Base-by-base conservation (phyloP, 208 protist genomes). In the Trypanosoma conorhini region DNA sequence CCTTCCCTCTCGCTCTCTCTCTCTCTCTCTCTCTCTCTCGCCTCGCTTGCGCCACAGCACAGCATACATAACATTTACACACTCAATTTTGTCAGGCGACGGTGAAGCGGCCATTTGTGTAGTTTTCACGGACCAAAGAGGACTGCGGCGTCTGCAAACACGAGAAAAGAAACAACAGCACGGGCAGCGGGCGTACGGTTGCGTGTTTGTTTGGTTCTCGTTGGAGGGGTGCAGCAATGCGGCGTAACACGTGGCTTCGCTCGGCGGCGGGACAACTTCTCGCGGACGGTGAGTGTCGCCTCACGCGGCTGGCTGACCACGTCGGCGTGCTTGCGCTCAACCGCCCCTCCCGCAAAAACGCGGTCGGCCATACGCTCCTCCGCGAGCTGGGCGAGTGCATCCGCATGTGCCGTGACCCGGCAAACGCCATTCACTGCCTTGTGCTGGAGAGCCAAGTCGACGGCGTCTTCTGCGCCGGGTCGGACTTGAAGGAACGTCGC, bases 401-500 rank as follows among this genome's bases (percentile, higher is more conserved):
- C n/a, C 58, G 59, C 40, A 60, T 81, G 35, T 92, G 86, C 70
- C 56, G 56, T n/a, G 71, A 54, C 30, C 66, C 66, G 0, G 65
- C 67, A 15, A 71, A 64, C 35, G 28, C 61, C 42, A 79, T 86
- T 42, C 81, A 78, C 58, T 88, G 83, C n/a, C 55, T 96, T 4
- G 70, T 96, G 21, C 28, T 96, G 12, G 68, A 79, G 22, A 90
- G 82, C 66, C 62, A 58, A n/a, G 87, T 96, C 8, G 66, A 76
- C 4, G 86, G 85, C 15, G 80, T 94, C 7, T 95, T 95, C 72
- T 89, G 83, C 70, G 86, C 86, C 28, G 90, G 90, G 0, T 85
- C 90, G 9, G 90, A 95, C 62, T 71, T 95, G 51, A 92, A 92
- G 70, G 87, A 93, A 75, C 82, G 85, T 13, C 78, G 85, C 40